These are phyloP conservation scores for Arctium lappa DNA, from an alignment of 129 eudicot species.

Conservation along the genomic window DNA sequence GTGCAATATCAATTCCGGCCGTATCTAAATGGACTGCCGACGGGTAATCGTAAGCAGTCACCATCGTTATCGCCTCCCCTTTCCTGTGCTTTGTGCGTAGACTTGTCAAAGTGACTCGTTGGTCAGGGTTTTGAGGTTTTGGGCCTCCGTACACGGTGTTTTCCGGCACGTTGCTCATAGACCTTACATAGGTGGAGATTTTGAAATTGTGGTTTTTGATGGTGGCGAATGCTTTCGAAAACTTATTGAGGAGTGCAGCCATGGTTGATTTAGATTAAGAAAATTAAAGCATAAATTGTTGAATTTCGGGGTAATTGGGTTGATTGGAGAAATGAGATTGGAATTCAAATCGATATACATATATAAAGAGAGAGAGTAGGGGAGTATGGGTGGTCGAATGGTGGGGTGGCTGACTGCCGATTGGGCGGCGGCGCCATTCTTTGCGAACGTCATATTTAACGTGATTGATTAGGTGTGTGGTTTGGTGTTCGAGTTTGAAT, in stretches of 20 bases:
- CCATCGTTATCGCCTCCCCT: constrained; percentile 82
- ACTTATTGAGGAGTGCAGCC: constrained; percentile 14
- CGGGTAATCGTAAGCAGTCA: constrained; percentile 94
- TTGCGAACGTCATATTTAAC: background rate
- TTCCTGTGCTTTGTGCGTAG: constrained; percentile 58
- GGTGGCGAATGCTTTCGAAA: constrained; percentile 23
- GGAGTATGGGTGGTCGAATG: constrained; percentile 3
- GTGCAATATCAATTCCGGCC: constrained; percentile 86
- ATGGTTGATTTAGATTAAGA: constrained; percentile 15
- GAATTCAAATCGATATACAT: background rate
- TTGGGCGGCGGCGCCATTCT: constrained; percentile 15
- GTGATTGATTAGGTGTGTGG: background rate
- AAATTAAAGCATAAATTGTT: background rate
- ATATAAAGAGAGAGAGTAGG: no score
- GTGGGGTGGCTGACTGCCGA: background rate
- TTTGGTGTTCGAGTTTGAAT: background rate
- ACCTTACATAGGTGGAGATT: constrained; percentile 12
- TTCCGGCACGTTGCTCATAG: constrained; percentile 89
- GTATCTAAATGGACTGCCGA: constrained; percentile 87
- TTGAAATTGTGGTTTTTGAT: background rate
- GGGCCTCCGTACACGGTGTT: constrained; percentile 98
- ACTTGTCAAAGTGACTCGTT: constrained; percentile 63
- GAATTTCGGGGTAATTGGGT: background rate
- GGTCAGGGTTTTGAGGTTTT: constrained; percentile 58
- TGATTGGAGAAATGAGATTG: background rate